Base-by-base conservation (phyloP, 2,329 filamentous ascomycete genomes). In the Xylaria sp. region DNA sequence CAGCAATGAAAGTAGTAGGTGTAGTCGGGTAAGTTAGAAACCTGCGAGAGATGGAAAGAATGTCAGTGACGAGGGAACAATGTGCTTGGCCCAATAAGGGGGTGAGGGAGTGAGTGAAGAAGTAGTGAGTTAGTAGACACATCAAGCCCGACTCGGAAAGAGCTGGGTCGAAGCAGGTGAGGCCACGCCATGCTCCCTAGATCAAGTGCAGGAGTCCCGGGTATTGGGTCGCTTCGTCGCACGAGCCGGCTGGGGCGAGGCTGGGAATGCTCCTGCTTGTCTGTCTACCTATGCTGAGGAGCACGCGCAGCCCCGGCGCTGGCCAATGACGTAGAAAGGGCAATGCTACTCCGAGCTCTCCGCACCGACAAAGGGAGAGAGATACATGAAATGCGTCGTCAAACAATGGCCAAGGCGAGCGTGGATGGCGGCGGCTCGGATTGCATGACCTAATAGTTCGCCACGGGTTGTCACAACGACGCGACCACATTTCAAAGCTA, bases 401-500 rank as follows among this genome's bases (percentile, higher is more conserved):
- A 19, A 34, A 34, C 5, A 49, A 46, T 16, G 23, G 23, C 34
- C 4, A 37, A 54, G 30, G 19, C n/a, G 7, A 52, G 35, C 10
- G 52, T 34, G 18, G 18, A 19, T 6, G n/a, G 39, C 34, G 44
- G 10, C 54, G 37, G 53, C 42, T 54, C 11, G 34, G 13, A 2
- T 13, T 23, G 49, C 50, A 16, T 47, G 46, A 46, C 39, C 39
- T 44, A 42, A 52, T 47, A 47, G 42, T 44, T 37, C 49, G 19
- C 52, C 13, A 39, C 47, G n/a, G 23, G 59, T 62, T 56, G 59
- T 53, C 59, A 54, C 52, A 50, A 54, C 51, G 57, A 62, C 59
- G 54, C 58, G 56, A 48, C 59, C 52, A 56, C 57, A 65, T 62
- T 60, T 60, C 57, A 60, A 48, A 60, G 46, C 35, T 49, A 59